A percentile compares a stretch with the other conserved stretches of the same genome.
Conservation (phyloP, 129 eudicot genomes). For the Helianthus tuberosus region DNA sequence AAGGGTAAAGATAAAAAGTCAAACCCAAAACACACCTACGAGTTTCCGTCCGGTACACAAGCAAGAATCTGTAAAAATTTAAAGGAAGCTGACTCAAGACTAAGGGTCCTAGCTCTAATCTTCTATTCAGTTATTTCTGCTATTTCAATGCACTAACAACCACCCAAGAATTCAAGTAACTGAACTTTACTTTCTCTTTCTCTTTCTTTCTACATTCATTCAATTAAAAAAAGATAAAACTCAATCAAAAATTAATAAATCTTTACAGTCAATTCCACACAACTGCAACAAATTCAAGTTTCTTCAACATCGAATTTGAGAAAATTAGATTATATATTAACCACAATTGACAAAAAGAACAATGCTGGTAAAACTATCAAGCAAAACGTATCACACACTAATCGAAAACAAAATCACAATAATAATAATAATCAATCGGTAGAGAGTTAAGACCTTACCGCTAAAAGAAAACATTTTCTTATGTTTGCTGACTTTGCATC, state of each 20-base stretch:
- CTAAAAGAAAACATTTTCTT: too few relatives aligned
- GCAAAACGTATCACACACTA: too few relatives aligned
- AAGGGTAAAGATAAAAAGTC: too few relatives aligned
- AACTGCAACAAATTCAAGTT: too few relatives aligned
- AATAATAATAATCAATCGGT: not conserved
- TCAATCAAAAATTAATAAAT: too few relatives aligned
- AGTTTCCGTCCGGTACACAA: not conserved
- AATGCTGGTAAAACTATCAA: too few relatives aligned
- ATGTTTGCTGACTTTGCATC: too few relatives aligned
- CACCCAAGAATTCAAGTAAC: conserved; percentile 4
- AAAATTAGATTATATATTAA: too few relatives aligned
- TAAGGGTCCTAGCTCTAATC: conserved; percentile 13
- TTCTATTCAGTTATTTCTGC: not conserved
- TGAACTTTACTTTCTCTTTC: conserved; percentile 18
- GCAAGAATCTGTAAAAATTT: not conserved
- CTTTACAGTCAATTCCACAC: too few relatives aligned
- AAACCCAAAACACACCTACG: too few relatives aligned
- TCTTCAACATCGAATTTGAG: too few relatives aligned
- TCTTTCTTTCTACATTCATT: not conserved
- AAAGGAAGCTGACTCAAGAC: conserved; percentile 11
- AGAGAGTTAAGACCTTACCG: not conserved
- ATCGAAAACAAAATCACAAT: not conserved
- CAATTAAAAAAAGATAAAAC: not conserved
- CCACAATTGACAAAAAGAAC: too few relatives aligned
- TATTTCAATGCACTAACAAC: not conserved